Conservation (phyloP, 2,329 filamentous ascomycete species). For the Xylaria arbuscula region DNA sequence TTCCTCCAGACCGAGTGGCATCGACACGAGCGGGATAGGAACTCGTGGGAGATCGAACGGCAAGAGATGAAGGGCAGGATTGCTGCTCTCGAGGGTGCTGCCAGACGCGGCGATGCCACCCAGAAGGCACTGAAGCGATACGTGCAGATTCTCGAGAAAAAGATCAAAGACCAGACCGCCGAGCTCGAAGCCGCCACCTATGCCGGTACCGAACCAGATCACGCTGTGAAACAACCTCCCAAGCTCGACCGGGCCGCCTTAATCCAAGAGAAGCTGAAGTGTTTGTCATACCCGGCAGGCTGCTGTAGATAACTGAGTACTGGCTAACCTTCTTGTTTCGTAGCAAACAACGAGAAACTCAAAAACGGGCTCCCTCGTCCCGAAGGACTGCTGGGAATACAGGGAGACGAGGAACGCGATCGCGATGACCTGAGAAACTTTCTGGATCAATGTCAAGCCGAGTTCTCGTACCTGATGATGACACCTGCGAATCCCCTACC, state of each 20-base stretch:
- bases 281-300: constrained; percentile 53
- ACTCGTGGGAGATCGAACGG: constrained; percentile 98
- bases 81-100: constrained; percentile 90
- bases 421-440: constrained; percentile 68
- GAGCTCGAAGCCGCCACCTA: constrained; percentile 70
- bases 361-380: constrained; percentile 55
- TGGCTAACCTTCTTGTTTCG: constrained; percentile 35
- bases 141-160: constrained; percentile 87
- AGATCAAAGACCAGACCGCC: constrained; percentile 82
- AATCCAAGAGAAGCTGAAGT: constrained; percentile 67
- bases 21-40: constrained; percentile 95
- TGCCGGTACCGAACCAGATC: constrained; percentile 55
- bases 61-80: constrained; percentile 99
- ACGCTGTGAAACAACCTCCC: constrained; percentile 58
- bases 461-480: constrained; percentile 76
- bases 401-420: constrained; percentile 56
- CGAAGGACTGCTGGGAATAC: constrained; percentile 52
- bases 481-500: constrained; percentile 73
- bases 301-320: neutral
- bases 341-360: constrained; percentile 58
- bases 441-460: constrained; percentile 72
- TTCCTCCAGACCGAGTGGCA: constrained; percentile 99
- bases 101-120: constrained; percentile 84
- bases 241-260: constrained; percentile 60
- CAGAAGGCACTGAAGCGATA: constrained; percentile 93